phyloP scores from a whole-genome alignment of 371 early-diverging fungal species.

The Capniomyces stellatus region DNA sequence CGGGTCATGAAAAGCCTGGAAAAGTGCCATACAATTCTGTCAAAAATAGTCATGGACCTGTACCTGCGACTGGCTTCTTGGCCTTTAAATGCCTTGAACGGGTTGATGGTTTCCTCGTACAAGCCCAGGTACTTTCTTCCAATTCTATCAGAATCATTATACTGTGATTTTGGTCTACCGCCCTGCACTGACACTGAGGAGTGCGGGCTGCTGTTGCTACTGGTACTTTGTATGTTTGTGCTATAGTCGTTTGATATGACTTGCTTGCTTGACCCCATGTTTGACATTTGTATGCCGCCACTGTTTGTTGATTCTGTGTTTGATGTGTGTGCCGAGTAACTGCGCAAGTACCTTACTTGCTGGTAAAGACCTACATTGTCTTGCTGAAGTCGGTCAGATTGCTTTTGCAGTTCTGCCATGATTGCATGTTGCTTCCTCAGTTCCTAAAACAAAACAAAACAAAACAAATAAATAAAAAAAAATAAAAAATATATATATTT shows the following conservation, averaged over 20 bases:
- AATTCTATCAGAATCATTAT: conserved; percentile 8
- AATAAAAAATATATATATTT: too few relatives aligned
- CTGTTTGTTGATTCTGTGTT: conserved; percentile 8
- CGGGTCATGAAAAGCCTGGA: conserved; percentile 38
- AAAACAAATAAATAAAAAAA: too few relatives aligned
- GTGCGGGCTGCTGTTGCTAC: conserved; percentile 1
- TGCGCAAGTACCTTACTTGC: conserved; percentile 53
- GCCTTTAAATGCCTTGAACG: conserved; percentile 65
- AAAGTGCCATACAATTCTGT: conserved; percentile 29
- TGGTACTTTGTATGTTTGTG: conserved; percentile 4
- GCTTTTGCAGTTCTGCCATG: conserved; percentile 43
- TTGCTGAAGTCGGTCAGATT: conserved; percentile 38
- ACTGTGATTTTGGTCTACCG: conserved; percentile 2
- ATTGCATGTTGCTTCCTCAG: conserved; percentile 32
- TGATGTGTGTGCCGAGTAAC: conserved; percentile 22
- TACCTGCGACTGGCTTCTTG: conserved; percentile 53
- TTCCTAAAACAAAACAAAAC: conserved; percentile 12
- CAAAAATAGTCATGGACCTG: conserved; percentile 52
- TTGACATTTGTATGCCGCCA: conserved; percentile 5
- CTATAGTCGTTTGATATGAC: conserved; percentile 6
- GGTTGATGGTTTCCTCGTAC: conserved; percentile 76
- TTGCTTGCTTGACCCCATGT: conserved; percentile 9
- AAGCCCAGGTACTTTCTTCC: conserved; percentile 50
- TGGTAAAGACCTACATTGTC: conserved; percentile 81
- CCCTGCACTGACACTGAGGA: neutral